Conservation (phyloP, 306 rosid species). For the Vachellia collinsii region DNA sequence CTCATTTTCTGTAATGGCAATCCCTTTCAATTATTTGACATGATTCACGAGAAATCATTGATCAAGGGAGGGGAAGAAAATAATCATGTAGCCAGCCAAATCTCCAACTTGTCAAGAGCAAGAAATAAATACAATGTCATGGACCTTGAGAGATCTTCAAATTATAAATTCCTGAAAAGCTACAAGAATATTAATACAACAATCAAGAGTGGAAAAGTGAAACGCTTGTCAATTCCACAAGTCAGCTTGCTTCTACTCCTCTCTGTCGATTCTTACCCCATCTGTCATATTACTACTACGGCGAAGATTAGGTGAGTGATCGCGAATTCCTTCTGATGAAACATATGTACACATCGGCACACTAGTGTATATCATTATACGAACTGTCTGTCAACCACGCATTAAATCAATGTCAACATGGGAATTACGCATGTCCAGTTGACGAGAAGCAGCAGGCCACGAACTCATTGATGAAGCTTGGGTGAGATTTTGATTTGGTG, state of each 20-base stretch:
- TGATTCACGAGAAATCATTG: background rate
- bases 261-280: constrained; percentile 39
- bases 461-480: constrained; percentile 59
- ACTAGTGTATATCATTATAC: constrained; percentile 30
- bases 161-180: constrained; percentile 40
- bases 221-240: constrained; percentile 34
- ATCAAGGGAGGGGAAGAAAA: background rate
- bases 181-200: constrained; percentile 58
- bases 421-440: constrained; percentile 77
- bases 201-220: constrained; percentile 49
- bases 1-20: background rate
- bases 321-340: constrained; percentile 31
- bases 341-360: constrained; percentile 41
- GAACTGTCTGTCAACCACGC: constrained; percentile 69
- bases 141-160: constrained; percentile 36
- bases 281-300: constrained; percentile 49
- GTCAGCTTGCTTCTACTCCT: constrained; percentile 57
- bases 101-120: background rate
- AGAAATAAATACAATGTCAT: background rate
- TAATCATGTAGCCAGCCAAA: background rate
- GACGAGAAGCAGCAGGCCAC: constrained; percentile 73
- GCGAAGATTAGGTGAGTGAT: constrained; percentile 54
- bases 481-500: constrained; percentile 59
- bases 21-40: background rate
- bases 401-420: constrained; percentile 92